These are phyloP conservation scores for Chrysoporthe austroafricana DNA, from an alignment of 2,329 filamentous ascomycete species.

Conservation along the genomic window DNA sequence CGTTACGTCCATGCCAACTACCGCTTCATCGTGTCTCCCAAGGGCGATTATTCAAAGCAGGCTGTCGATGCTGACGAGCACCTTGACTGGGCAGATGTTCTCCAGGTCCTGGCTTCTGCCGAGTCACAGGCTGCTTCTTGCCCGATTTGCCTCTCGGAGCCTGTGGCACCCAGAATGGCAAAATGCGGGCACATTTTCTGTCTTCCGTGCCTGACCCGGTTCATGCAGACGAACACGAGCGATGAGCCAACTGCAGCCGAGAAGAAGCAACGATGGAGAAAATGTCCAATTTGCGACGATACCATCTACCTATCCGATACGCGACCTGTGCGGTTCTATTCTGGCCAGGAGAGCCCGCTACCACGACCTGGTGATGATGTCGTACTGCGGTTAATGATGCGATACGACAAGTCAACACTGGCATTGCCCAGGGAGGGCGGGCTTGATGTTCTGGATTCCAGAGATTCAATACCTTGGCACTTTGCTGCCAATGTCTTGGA, in stretches of 20 bases:
- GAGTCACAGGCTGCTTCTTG: constrained; percentile 88
- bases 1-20: constrained; percentile 95
- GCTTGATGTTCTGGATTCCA: constrained; percentile 68
- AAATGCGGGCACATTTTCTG: constrained; percentile 98
- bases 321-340: constrained; percentile 87
- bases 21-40: constrained; percentile 89
- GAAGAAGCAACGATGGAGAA: constrained; percentile 75
- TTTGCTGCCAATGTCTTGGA: constrained; percentile 92
- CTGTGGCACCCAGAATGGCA: constrained; percentile 94
- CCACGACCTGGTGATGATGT: constrained; percentile 87
- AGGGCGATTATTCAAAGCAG: constrained; percentile 77
- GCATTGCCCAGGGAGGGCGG: constrained; percentile 83
- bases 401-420: constrained; percentile 79
- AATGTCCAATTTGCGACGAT: constrained; percentile 96
- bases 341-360: constrained; percentile 80
- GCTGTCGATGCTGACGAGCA: constrained; percentile 85
- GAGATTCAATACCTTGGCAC: constrained; percentile 89
- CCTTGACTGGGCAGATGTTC: constrained; percentile 85
- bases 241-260: constrained; percentile 60
- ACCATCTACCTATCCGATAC: constrained; percentile 90
- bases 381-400: constrained; percentile 82
- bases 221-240: constrained; percentile 82
- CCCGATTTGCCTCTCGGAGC: constrained; percentile 91
- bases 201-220: constrained; percentile 87
- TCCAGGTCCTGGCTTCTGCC: constrained; percentile 89